These are phyloP conservation scores for Xylariaceae sp. DNA, from an alignment of 2,329 filamentous ascomycete species.

Conservation along the genomic window DNA sequence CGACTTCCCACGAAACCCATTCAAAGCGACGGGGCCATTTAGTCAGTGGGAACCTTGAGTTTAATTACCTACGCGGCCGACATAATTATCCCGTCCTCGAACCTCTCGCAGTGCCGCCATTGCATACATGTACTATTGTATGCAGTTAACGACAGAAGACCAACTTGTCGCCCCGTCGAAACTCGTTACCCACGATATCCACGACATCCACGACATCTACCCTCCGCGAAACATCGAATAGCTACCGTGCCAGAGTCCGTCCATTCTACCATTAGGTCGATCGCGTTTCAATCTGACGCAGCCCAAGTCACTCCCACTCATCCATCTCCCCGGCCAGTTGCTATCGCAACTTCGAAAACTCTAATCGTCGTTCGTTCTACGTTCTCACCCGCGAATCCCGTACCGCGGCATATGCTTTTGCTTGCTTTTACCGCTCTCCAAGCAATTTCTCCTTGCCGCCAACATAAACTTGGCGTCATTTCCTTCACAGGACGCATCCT, in stretches of 20 bases:
- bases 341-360: slow-evolving; percentile 13
- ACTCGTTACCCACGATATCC: slow-evolving; percentile 3
- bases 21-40: background rate
- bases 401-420: background rate
- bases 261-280: slow-evolving; percentile 16
- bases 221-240: slow-evolving; percentile 1
- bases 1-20: background rate
- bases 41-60: background rate
- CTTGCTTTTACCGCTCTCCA: background rate
- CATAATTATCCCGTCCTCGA: background rate
- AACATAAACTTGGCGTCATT: background rate
- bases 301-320: slow-evolving; percentile 16
- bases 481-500: background rate
- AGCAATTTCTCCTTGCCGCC: background rate
- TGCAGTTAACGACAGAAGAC: background rate
- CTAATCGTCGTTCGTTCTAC: background rate
- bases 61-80: slow-evolving; percentile 1
- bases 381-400: background rate
- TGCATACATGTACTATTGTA: slow-evolving; percentile 1
- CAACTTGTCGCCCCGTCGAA: background rate
- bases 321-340: slow-evolving; percentile 21
- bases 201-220: slow-evolving; percentile 3
- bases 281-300: slow-evolving; percentile 11
- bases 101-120: background rate
- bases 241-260: background rate